A percentile compares a stretch with the other conserved stretches of the same genome.
phyloP scores from a whole-genome alignment of 306 rosid species.

The Canavalia gladiata region DNA sequence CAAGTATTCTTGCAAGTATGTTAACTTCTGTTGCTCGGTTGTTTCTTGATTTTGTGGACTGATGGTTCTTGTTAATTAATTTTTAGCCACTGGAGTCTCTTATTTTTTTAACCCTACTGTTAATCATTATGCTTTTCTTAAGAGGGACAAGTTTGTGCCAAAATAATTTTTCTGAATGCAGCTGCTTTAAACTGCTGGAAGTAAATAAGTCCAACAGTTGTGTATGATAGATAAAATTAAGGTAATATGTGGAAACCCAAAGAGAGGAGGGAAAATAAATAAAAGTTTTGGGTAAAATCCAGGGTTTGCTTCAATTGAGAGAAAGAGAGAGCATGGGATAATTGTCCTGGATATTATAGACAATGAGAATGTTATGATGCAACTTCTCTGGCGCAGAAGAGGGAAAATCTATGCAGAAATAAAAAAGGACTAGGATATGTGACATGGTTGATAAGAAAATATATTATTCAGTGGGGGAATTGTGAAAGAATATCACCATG shows the following conservation, averaged over 20 bases:
- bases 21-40: slow-evolving; percentile 33
- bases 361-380: slow-evolving; percentile 24
- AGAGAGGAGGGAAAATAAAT: slow-evolving; percentile 8
- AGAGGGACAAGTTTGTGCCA: slow-evolving; percentile 16
- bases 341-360: not conserved
- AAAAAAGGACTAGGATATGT: not conserved
- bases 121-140: not conserved
- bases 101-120: not conserved
- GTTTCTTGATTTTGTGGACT: slow-evolving; percentile 17
- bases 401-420: slow-evolving; percentile 1
- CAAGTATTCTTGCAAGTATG: slow-evolving; percentile 90
- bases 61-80: slow-evolving; percentile 8
- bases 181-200: not conserved
- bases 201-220: slow-evolving; percentile 10
- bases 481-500: not conserved
- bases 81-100: slow-evolving; percentile 5
- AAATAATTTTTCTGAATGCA: slow-evolving; percentile 19
- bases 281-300: slow-evolving; percentile 9
- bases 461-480: not conserved
- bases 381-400: not conserved
- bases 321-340: not conserved
- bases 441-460: not conserved
- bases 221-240: not conserved
- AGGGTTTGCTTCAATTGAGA: not conserved
- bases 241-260: slow-evolving; percentile 5